Percentiles rank a stretch among this genome's conserved stretches.
Evolutionary conservation across 257 asterid genomes (phyloP).

Genomic region (Plantago ovata): DNA sequence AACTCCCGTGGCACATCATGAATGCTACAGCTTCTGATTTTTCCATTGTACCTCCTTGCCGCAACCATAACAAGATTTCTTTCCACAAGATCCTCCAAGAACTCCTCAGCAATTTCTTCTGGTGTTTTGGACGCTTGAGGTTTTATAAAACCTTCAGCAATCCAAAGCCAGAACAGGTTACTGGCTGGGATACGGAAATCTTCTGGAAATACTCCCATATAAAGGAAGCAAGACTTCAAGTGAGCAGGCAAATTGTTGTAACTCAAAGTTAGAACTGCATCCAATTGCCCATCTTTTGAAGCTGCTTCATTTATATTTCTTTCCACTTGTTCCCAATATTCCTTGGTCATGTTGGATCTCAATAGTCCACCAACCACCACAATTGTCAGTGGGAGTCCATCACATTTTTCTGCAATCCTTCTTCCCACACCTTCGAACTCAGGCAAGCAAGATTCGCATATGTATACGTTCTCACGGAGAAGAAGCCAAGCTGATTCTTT

Average conservation of each 20-base stretch:
- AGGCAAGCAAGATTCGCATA: neutral
- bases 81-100: constrained; percentile 17
- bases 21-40: constrained; percentile 15
- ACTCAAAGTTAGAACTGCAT: constrained; percentile 15
- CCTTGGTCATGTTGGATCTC: neutral
- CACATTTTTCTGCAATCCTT: neutral
- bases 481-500: neutral
- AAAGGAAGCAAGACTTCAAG: constrained; percentile 22
- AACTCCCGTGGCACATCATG: constrained; percentile 23
- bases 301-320: neutral
- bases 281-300: constrained; percentile 3
- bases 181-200: constrained; percentile 5
- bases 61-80: constrained; percentile 16
- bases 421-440: neutral
- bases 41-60: neutral
- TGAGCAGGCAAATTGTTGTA: constrained; percentile 24
- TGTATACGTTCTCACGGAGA: neutral
- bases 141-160: constrained; percentile 25
- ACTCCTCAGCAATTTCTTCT: constrained; percentile 5
- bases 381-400: constrained; percentile 1
- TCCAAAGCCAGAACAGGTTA: constrained; percentile 13
- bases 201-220: constrained; percentile 23
- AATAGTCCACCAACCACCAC: constrained; percentile 15
- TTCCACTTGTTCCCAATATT: constrained; percentile 17
- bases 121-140: neutral